Conservation (phyloP, 495 filamentous ascomycete species). For the Penicillium simplicissimum region DNA sequence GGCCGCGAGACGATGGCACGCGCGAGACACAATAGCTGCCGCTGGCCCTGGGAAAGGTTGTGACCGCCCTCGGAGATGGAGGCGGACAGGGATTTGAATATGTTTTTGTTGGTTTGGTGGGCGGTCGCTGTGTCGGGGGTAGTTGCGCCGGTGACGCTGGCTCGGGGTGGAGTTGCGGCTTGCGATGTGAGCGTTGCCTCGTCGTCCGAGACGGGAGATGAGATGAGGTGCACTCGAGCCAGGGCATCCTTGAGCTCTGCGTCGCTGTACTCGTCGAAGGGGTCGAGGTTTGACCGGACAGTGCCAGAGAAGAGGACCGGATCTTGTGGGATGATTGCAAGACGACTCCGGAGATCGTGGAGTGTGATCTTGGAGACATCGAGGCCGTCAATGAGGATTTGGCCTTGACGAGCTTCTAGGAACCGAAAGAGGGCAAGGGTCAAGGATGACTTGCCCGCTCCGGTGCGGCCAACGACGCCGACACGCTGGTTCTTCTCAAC, state of each 20-base stretch:
- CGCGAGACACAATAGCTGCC: constrained; percentile 85
- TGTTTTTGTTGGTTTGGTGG: constrained; percentile 56
- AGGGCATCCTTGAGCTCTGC: constrained; percentile 72
- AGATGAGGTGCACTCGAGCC: constrained; percentile 72
- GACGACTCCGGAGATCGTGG: constrained; percentile 67
- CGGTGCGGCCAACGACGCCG: constrained; percentile 83
- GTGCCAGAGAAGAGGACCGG: constrained; percentile 88
- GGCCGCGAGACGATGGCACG: constrained; percentile 79
- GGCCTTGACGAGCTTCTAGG: constrained; percentile 69
- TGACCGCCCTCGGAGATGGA: constrained; percentile 73
- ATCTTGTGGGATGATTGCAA: constrained; percentile 86
- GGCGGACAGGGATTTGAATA: constrained; percentile 60
- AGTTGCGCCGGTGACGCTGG: constrained; percentile 25
- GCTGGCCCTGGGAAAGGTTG: constrained; percentile 84
- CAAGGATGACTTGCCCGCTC: constrained; percentile 83
- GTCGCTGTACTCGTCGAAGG: constrained; percentile 73
- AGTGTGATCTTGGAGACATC: constrained; percentile 76
- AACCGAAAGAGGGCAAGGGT: constrained; percentile 85
- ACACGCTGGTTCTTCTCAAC: constrained; percentile 73
- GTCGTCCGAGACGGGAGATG: constrained; percentile 33
- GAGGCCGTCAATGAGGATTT: constrained; percentile 71
- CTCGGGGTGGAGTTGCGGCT: constrained; percentile 28
- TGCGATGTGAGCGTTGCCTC: constrained; percentile 37
- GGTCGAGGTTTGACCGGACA: constrained; percentile 78
- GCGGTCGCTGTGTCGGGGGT: constrained; percentile 28